Percentiles rank a stretch among this genome's conserved stretches.
Evolutionary conservation across 2,329 filamentous ascomycete species (phyloP).

Genomic region (Aureobasidium sp.): DNA sequence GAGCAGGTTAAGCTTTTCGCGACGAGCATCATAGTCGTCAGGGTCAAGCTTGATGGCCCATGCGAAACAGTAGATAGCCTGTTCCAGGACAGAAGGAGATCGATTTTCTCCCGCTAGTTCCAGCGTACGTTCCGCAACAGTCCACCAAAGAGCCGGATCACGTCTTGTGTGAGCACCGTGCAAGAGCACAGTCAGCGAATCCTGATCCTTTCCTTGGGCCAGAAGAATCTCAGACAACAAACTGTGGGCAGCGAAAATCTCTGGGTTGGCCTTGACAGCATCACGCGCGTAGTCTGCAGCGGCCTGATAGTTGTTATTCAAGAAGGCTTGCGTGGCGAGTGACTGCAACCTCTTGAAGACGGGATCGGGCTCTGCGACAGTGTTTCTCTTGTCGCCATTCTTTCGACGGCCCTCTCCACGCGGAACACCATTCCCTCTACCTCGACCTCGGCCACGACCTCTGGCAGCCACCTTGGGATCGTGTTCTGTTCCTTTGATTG

Average conservation of each 20-base stretch:
- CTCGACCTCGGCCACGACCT: conserved; percentile 9
- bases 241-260: conserved; percentile 53
- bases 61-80: conserved; percentile 45
- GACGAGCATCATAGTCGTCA: conserved; percentile 44
- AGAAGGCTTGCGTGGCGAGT: conserved; percentile 59
- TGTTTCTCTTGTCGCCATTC: conserved; percentile 36
- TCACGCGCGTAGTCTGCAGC: conserved; percentile 45
- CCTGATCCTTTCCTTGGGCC: conserved; percentile 46
- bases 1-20: conserved; percentile 47
- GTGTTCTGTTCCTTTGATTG: conserved; percentile 26
- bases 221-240: conserved; percentile 51
- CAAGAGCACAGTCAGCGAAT: conserved; percentile 48
- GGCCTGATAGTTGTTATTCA: conserved; percentile 51
- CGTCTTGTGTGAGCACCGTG: conserved; percentile 50
- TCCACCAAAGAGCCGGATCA: conserved; percentile 48
- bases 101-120: conserved; percentile 38
- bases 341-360: conserved; percentile 62
- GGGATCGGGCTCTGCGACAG: conserved; percentile 52
- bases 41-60: conserved; percentile 46
- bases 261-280: conserved; percentile 49
- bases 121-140: conserved; percentile 47
- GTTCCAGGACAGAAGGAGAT: conserved; percentile 32
- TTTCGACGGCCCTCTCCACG: conserved; percentile 14
- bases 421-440: conserved; percentile 11
- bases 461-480: conserved; percentile 14